These are phyloP conservation scores for Exophiala spinifera DNA, from an alignment of 2,329 filamentous ascomycete species.

Conservation along the genomic window DNA sequence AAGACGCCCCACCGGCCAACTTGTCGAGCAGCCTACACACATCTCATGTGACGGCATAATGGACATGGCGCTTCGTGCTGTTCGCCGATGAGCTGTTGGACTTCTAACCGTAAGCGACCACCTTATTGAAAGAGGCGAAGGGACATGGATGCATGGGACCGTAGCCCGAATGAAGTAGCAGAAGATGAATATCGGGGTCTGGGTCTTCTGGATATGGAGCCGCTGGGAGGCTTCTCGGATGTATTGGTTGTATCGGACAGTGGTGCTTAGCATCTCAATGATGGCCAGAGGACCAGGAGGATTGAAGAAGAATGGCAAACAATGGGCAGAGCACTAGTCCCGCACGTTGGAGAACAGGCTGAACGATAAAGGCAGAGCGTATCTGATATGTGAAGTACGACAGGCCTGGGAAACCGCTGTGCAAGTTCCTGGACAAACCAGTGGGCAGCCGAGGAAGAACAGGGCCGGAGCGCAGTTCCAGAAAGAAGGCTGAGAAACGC, in stretches of 20 bases:
- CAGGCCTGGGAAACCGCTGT: conserved; percentile 50
- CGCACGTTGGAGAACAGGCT: background rate
- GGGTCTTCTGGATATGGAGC: background rate
- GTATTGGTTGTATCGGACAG: background rate
- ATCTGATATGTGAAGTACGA: conserved; percentile 35
- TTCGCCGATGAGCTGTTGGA: conserved; percentile 10
- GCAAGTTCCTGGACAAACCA: conserved; percentile 41
- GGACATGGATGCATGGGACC: conserved; percentile 1
- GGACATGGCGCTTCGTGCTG: conserved; percentile 1
- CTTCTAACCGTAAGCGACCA: conserved; percentile 12
- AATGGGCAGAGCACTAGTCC: conserved; percentile 2
- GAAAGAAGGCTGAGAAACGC: background rate
- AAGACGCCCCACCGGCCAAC: background rate
- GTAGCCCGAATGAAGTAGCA: background rate
- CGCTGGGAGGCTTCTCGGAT: background rate
- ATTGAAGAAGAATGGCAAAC: conserved; percentile 8
- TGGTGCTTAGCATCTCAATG: background rate
- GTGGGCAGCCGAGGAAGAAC: conserved; percentile 39
- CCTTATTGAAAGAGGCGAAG: conserved; percentile 6
- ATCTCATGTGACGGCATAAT: conserved; percentile 9
- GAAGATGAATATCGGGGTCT: background rate
- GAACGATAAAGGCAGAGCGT: conserved; percentile 19
- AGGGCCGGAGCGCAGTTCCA: conserved; percentile 29
- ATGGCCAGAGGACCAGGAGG: background rate
- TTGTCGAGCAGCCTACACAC: too few relatives aligned